Evolutionary conservation across 2,329 filamentous ascomycete genomes (phyloP), one percentile per base, ranked within the genome.

Genomic region (Fusarium sororula): DNA sequence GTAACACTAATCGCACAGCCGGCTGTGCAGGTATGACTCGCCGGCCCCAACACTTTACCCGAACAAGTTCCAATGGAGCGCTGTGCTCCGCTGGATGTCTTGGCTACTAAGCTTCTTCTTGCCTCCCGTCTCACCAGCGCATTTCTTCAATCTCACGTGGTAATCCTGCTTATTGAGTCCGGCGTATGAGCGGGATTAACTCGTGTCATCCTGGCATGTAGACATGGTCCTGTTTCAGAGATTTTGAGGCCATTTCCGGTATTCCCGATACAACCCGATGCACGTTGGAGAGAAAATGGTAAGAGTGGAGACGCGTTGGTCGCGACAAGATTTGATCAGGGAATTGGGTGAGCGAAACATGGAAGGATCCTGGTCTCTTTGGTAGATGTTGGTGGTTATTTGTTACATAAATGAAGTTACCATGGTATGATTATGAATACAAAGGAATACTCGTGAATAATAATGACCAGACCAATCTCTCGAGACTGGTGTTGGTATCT

Each of bases 401-500:
- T 17, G 0, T 13, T 41, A 55, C 24, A n/a, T 39, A 22, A 39
- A 39, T 28, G 3, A n/a, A n/a, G 12, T 10, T 9, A 2, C 3
- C 3, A 26, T 26, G 11, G 18, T 15, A 12, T 37, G 51, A 26
- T 38, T 10, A 7, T 38, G 18, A 38, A 26, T 3, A 9, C 2
- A 0, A 11, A 4, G 6, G 7, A 38, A 22, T 7, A 3, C 10
- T 2, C 10, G 7, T 0, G n/a, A 35, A 24, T 26, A 3, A 24
- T 0, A 10, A 7, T n/a, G 6, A 28, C 51, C 14, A 18, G 9
- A 13, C 20, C 4, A 9, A 1, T 22, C 18, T 53, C 22, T 39
- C 0, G 0, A n/a, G 3, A 22, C 42, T 24, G 14, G 4, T 5
- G 13, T 30, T 47, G 17, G 2, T 17, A 6, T 2, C 7, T 4